phyloP scores from a whole-genome alignment of 805 yeast species.

The Starmera caribaea region DNA sequence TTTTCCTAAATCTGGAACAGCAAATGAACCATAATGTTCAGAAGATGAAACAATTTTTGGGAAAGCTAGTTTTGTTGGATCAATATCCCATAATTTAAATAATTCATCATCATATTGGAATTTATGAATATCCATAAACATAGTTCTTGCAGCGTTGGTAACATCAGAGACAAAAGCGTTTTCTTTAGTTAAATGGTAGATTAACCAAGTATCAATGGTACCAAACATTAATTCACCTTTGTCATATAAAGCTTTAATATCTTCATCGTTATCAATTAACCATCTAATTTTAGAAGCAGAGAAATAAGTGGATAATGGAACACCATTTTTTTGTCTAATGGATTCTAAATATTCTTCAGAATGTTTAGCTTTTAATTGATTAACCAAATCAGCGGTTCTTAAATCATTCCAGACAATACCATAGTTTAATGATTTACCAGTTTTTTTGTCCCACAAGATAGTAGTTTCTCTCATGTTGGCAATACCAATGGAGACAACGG shows the following conservation, averaged over 20 bases:
- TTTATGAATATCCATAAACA: slow-evolving; percentile 75
- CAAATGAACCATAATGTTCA: slow-evolving; percentile 66
- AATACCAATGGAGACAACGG: slow-evolving; percentile 69
- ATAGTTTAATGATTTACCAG: slow-evolving; percentile 65
- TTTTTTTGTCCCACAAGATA: slow-evolving; percentile 72
- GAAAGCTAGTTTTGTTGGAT: slow-evolving; percentile 47
- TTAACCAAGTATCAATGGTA: slow-evolving; percentile 90
- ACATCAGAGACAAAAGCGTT: slow-evolving; percentile 72
- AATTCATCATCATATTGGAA: slow-evolving; percentile 68
- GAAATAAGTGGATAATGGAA: slow-evolving; percentile 86
- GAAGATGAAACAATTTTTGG: slow-evolving; percentile 78
- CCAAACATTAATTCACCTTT: slow-evolving; percentile 82
- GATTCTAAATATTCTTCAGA: slow-evolving; percentile 46
- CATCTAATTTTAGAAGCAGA: slow-evolving; percentile 86
- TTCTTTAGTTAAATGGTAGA: slow-evolving; percentile 70
- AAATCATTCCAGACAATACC: slow-evolving; percentile 98
- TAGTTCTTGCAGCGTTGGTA: slow-evolving; percentile 87
- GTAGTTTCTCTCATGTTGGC: slow-evolving; percentile 97
- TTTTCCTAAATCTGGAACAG: slow-evolving; percentile 45
- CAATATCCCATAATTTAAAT: slow-evolving; percentile 73
- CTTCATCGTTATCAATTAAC: slow-evolving; percentile 73
- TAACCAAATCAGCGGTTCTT: slow-evolving; percentile 67
- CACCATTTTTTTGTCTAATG: slow-evolving; percentile 62
- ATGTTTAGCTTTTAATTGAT: slow-evolving; percentile 44
- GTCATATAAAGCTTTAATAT: slow-evolving; percentile 58